These are phyloP conservation scores for Rhinocladiella similis DNA, from an alignment of 2,329 filamentous ascomycete genomes.

Conservation along the genomic window DNA sequence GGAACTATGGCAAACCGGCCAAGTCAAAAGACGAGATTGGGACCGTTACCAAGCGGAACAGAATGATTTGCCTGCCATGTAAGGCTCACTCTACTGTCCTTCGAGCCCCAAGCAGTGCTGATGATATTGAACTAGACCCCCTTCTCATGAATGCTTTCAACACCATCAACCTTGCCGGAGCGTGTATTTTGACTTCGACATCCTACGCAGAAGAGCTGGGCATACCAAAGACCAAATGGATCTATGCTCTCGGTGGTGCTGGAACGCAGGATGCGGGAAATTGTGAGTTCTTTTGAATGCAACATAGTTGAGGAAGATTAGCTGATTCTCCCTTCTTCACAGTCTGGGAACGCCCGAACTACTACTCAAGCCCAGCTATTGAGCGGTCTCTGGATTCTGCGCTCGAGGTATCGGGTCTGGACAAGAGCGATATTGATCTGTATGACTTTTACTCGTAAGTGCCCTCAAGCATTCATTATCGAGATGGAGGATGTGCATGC, in stretches of 20 bases:
- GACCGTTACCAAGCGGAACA: conserved; percentile 56
- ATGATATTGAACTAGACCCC: conserved; percentile 50
- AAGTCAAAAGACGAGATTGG: conserved; percentile 55
- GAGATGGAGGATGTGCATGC: too few relatives aligned
- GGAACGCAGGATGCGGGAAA: conserved; percentile 58
- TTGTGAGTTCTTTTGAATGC: conserved; percentile 42
- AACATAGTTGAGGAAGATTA: not conserved
- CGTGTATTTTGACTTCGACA: conserved; percentile 60
- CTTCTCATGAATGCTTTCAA: conserved; percentile 73
- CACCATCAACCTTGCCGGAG: conserved; percentile 63
- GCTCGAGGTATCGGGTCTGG: conserved; percentile 49
- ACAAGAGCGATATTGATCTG: conserved; percentile 56
- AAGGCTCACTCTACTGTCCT: conserved; percentile 29
- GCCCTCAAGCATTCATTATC: too few relatives aligned
- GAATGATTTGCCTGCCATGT: conserved; percentile 71
- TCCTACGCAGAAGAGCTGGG: conserved; percentile 56
- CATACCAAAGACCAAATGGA: conserved; percentile 58
- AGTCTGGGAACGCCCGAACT: conserved; percentile 66
- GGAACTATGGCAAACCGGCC: conserved; percentile 54
- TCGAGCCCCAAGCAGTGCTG: not conserved
- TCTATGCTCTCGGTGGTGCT: conserved; percentile 65
- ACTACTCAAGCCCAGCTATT: conserved; percentile 59
- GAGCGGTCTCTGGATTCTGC: conserved; percentile 58
- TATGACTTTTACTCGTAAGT: conserved; percentile 64
- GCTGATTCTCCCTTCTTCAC: conserved; percentile 3